Evolutionary conservation across 2,329 filamentous ascomycete species (phyloP).

Genomic region (Elsinoe fawcettii): DNA sequence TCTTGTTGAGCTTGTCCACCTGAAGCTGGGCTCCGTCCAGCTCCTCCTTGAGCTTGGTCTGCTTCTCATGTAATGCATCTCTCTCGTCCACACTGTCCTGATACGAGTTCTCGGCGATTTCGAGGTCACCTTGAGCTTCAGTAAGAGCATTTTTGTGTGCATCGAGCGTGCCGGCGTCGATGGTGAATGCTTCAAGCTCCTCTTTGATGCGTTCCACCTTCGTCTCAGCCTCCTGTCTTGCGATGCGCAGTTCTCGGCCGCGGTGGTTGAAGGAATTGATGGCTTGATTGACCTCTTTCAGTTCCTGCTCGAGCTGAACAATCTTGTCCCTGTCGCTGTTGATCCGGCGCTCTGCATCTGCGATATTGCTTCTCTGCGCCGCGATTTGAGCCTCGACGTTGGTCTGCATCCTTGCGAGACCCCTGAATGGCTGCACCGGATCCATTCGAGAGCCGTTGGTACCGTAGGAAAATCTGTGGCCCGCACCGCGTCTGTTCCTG

Average conservation of each 20-base stretch:
- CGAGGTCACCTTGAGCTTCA: slow-evolving; percentile 45
- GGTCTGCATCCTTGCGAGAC: slow-evolving; percentile 51
- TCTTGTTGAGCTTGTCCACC: neutral
- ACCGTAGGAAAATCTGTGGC: slow-evolving; percentile 50
- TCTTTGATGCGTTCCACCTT: slow-evolving; percentile 59
- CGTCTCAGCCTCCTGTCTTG: slow-evolving; percentile 54
- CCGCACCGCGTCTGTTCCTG: slow-evolving; percentile 51
- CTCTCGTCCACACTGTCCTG: slow-evolving; percentile 42
- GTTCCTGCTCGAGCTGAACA: slow-evolving; percentile 41
- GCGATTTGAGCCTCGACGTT: slow-evolving; percentile 26
- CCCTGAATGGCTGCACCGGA: slow-evolving; percentile 46
- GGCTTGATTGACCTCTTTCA: slow-evolving; percentile 44
- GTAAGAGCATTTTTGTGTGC: slow-evolving; percentile 44
- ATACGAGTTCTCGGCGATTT: slow-evolving; percentile 38
- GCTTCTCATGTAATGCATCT: slow-evolving; percentile 35
- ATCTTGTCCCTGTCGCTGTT: slow-evolving; percentile 45
- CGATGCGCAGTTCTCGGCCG: slow-evolving; percentile 44
- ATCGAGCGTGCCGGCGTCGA: slow-evolving; percentile 49
- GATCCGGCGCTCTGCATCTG: slow-evolving; percentile 39
- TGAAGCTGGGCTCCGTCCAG: slow-evolving; percentile 25
- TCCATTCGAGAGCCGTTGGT: slow-evolving; percentile 42
- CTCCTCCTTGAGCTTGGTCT: slow-evolving; percentile 25
- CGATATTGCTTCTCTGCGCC: slow-evolving; percentile 37
- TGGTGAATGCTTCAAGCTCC: slow-evolving; percentile 46
- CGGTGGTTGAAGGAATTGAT: slow-evolving; percentile 44